These are phyloP conservation scores for Carallia brachiata DNA, from an alignment of 345 rosid genomes.

Conservation along the genomic window DNA sequence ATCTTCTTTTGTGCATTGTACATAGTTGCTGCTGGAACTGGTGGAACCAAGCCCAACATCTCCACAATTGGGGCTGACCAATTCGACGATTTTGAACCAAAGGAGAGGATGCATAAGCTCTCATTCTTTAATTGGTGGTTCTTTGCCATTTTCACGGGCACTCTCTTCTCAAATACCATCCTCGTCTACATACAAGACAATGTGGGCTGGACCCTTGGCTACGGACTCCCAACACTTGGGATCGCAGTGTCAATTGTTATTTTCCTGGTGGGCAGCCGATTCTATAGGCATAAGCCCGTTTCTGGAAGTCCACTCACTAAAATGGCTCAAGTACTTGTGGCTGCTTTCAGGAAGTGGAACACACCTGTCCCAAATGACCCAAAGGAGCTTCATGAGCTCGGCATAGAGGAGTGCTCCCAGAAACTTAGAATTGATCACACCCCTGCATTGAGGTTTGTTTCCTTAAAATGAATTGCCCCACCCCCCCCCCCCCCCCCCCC, in stretches of 20 bases:
- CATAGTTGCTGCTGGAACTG: conserved; percentile 44
- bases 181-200: conserved; percentile 53
- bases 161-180: conserved; percentile 53
- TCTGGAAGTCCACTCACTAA: conserved; percentile 48
- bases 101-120: conserved; percentile 53
- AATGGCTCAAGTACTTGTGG: conserved; percentile 48
- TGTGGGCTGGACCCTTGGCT: conserved; percentile 47
- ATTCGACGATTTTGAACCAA: conserved; percentile 58
- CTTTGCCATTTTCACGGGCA: conserved; percentile 58
- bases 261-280: conserved; percentile 46
- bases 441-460: conserved; percentile 40
- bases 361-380: conserved; percentile 39
- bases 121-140: conserved; percentile 79
- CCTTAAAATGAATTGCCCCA: too few relatives aligned
- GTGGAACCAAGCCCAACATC: conserved; percentile 67
- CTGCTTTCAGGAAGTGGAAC: conserved; percentile 46
- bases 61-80: conserved; percentile 74
- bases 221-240: conserved; percentile 49
- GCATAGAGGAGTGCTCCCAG: conserved; percentile 31
- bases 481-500: too few relatives aligned
- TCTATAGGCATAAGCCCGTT: conserved; percentile 52
- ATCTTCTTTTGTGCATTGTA: conserved; percentile 50
- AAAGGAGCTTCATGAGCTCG: conserved; percentile 45
- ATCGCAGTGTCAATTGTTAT: conserved; percentile 36
- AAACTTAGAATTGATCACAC: conserved; percentile 45